Base-by-base conservation (phyloP, 2,329 filamentous ascomycete species). In the Cordyceps militaris region DNA sequence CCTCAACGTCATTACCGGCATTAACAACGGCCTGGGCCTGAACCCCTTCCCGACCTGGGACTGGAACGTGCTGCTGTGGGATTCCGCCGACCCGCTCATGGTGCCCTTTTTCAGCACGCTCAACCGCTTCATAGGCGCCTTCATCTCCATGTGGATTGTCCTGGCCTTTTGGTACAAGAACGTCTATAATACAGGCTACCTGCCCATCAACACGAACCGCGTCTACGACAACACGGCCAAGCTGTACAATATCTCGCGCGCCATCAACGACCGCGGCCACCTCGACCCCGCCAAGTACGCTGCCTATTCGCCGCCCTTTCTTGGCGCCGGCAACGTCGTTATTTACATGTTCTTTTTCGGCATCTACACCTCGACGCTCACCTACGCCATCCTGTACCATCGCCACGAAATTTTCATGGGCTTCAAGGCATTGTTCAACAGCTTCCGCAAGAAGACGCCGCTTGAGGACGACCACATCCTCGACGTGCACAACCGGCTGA, bases 71-170 rank as follows among this genome's bases (percentile, higher is more conserved):
- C 61, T 77, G 21, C 70, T 75, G 3, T 73, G 71, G 71, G 71
- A 73, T 52, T 73, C 71, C 40, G 65, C 71, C 62, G 74, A 77
- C 58, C 75, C 75, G 1, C 69, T 77, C 55, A 76, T 78, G 72
- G 72, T 77, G 8, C 79, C 79, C 3, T 79, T 79, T 65, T 80
- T 83, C 69, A 81, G 80, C 28, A 85, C 84, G 44, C 74, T 83
- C 56, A 88, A 88, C 67, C 81, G 79, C 23, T 74, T 85, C 60
- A 70, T 84, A 46, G 84, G 84, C 30, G 76, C 80, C 51, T 74
- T 84, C 13, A 61, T 81, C 34, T 80, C 77, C 44, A 77, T 78
- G 63, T 78, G 81, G 71, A 71, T 86, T 14, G 73, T 83, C 14
- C 67, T 80, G 2, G 80, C 71, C 26, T 65, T 87, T 9, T 85